Conservation (phyloP, 306 rosid genomes). For the Fragaria iinumae region DNA sequence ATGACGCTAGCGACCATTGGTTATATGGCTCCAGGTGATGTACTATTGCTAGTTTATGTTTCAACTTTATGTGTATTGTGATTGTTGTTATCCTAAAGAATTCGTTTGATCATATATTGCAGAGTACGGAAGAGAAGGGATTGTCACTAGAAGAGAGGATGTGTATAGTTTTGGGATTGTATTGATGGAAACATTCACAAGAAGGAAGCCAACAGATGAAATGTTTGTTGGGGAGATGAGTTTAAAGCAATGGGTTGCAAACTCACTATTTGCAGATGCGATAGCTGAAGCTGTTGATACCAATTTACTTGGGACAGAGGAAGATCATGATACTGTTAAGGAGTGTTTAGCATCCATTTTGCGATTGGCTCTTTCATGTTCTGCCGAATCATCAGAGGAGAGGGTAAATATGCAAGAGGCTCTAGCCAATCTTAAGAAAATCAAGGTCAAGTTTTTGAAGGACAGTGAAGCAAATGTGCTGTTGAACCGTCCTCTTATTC, state of each 20-base stretch:
- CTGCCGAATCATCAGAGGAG: slow-evolving; percentile 5
- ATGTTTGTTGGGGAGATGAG: slow-evolving; percentile 21
- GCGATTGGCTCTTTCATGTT: slow-evolving; percentile 17
- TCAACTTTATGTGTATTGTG: neutral
- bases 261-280: neutral
- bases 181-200: slow-evolving; percentile 23
- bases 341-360: slow-evolving; percentile 3
- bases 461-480: neutral
- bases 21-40: slow-evolving; percentile 47
- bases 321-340: neutral
- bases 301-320: neutral
- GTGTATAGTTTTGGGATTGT: slow-evolving; percentile 31
- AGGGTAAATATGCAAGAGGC: neutral
- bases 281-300: slow-evolving; percentile 7
- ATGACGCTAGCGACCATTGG: slow-evolving; percentile 44
- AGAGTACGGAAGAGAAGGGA: slow-evolving; percentile 26
- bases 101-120: neutral
- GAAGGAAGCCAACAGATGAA: slow-evolving; percentile 20
- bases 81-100: neutral
- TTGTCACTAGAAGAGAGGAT: slow-evolving; percentile 21
- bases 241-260: slow-evolving; percentile 14
- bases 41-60: neutral
- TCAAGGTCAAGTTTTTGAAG: neutral
- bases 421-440: neutral
- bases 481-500: too few species aligned